These are phyloP conservation scores for Penicillium sp. DNA, from an alignment of 2,329 filamentous ascomycete species.

Conservation along the genomic window DNA sequence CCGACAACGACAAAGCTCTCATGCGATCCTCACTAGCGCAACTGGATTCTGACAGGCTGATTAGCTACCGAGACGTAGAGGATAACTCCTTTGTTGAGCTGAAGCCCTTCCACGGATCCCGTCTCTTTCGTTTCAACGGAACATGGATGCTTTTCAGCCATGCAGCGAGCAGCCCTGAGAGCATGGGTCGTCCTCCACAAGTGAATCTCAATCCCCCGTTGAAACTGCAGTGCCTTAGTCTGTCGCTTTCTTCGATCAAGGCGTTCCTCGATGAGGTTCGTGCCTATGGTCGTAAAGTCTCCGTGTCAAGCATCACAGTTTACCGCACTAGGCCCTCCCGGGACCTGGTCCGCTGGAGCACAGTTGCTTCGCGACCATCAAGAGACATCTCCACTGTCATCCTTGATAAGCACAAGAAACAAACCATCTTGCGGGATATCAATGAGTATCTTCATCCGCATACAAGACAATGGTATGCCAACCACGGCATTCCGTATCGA, in stretches of 20 bases:
- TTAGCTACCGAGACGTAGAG: not conserved
- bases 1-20: not conserved
- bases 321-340: not conserved
- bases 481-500: constrained; percentile 69
- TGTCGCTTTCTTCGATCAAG: not conserved
- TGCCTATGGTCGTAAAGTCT: not conserved
- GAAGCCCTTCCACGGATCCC: not conserved
- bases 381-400: not conserved
- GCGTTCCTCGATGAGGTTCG: not conserved
- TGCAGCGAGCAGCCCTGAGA: not conserved
- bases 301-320: not conserved
- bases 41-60: not conserved
- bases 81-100: not conserved
- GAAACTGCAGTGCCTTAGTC: not conserved
- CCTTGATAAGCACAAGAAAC: constrained; percentile 52
- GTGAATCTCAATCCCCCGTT: not conserved
- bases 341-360: not conserved
- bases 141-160: not conserved
- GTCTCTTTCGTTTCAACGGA: not conserved
- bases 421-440: constrained; percentile 63
- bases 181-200: not conserved
- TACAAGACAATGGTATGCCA: constrained; percentile 65
- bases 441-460: constrained; percentile 71
- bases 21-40: not conserved
- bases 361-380: not conserved